phyloP scores from a whole-genome alignment of 2,329 filamentous ascomycete genomes.

The Cladosporium phlei region DNA sequence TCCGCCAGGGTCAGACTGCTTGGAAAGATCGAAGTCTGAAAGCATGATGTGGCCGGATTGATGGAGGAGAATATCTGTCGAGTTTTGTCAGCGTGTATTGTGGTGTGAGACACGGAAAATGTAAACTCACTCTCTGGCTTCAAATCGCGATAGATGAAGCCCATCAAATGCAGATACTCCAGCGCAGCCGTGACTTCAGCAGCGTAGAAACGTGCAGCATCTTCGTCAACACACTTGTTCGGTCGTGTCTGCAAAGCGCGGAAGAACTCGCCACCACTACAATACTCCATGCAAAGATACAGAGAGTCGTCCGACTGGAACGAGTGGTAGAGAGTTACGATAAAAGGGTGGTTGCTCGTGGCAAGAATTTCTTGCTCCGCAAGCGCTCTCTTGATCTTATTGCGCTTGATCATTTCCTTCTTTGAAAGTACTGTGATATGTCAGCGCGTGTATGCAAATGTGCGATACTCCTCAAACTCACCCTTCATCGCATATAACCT shows the following conservation, averaged over 20 bases:
- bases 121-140: conserved; percentile 83
- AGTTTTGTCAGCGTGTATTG: conserved; percentile 35
- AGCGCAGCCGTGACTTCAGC: conserved; percentile 94
- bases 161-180: conserved; percentile 97
- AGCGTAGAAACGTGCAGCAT: conserved; percentile 94
- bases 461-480: conserved; percentile 39
- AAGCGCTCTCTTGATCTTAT: conserved; percentile 98
- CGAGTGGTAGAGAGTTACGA: conserved; percentile 96
- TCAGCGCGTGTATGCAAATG: conserved; percentile 27
- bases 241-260: conserved; percentile 90
- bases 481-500: conserved; percentile 98
- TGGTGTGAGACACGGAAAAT: too few relatives aligned
- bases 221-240: conserved; percentile 94
- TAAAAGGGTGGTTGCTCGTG: conserved; percentile 98
- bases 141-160: conserved; percentile 96
- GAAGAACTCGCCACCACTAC: conserved; percentile 98
- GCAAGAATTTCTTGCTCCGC: conserved; percentile 97
- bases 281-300: conserved; percentile 99
- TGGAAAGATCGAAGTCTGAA: conserved; percentile 96
- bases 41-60: conserved; percentile 99
- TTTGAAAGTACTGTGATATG: conserved; percentile 79
- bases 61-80: conserved; percentile 84
- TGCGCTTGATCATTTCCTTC: conserved; percentile 99
- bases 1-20: conserved; percentile 92
- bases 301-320: conserved; percentile 99